A percentile compares a stretch with the other conserved stretches of the same genome.
Conservation (phyloP, 805 yeast species). For the Pichia exigua region DNA sequence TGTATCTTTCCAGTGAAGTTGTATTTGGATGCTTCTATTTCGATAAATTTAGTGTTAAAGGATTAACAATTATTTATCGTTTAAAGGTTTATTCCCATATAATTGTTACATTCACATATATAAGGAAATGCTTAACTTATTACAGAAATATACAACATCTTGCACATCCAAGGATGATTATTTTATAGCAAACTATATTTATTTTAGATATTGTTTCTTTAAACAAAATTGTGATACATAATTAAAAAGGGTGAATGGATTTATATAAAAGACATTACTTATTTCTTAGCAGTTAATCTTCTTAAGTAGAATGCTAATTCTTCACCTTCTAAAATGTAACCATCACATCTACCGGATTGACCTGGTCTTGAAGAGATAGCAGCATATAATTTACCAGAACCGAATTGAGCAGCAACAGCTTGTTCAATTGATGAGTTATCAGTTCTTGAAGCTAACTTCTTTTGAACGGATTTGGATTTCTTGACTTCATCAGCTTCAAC, state of each 20-base stretch:
- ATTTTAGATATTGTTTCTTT: neutral
- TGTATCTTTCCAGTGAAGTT: neutral
- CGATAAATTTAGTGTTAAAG: neutral
- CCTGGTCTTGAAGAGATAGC: slow-evolving; percentile 99
- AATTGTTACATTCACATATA: no score
- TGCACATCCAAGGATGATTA: neutral
- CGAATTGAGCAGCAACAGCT: slow-evolving; percentile 93
- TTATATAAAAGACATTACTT: slow-evolving; percentile 29
- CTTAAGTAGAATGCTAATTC: slow-evolving; percentile 99
- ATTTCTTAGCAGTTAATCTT: slow-evolving; percentile 99
- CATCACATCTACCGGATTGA: slow-evolving; percentile 99
- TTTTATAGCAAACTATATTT: neutral
- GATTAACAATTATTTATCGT: neutral
- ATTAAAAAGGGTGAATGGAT: neutral
- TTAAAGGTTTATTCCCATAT: no score
- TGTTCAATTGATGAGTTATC: slow-evolving; percentile 75
- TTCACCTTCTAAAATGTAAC: slow-evolving; percentile 99
- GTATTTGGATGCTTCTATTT: no score
- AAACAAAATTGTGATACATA: slow-evolving; percentile 1
- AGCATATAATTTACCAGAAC: slow-evolving; percentile 99
- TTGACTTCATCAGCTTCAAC: slow-evolving; percentile 44
- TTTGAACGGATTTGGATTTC: slow-evolving; percentile 74
- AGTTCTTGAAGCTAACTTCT: slow-evolving; percentile 92
- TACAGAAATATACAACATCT: no score
- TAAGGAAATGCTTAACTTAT: no score